Evolutionary conservation across 2,329 filamentous ascomycete genomes (phyloP).

Genomic region (Aspergillus sp.): DNA sequence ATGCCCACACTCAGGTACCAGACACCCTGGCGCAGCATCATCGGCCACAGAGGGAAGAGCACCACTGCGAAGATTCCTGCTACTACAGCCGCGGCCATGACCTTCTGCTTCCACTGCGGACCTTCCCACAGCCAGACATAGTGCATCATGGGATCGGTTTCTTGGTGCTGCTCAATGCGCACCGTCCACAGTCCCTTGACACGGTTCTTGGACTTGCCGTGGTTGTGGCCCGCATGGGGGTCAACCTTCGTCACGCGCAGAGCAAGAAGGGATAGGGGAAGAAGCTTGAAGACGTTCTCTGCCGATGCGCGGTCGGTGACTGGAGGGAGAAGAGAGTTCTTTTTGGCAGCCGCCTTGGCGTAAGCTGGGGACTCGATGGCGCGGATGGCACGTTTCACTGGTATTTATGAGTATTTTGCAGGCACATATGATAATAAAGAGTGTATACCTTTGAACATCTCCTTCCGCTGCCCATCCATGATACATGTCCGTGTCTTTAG

Average conservation of each 20-base stretch:
- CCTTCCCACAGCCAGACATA: constrained; percentile 98
- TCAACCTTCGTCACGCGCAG: constrained; percentile 85
- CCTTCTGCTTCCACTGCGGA: constrained; percentile 87
- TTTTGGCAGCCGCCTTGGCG: constrained; percentile 76
- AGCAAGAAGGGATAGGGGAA: constrained; percentile 91
- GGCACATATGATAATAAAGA: neutral
- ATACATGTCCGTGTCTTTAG: constrained; percentile 90
- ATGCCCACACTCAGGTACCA: constrained; percentile 97
- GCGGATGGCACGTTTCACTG: constrained; percentile 94
- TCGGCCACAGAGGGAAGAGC: constrained; percentile 94
- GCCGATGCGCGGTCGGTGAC: constrained; percentile 86
- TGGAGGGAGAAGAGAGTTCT: constrained; percentile 85
- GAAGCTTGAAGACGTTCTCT: constrained; percentile 91
- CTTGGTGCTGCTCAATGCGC: constrained; percentile 93
- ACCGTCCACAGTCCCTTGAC: constrained; percentile 97
- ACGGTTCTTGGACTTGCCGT: constrained; percentile 70
- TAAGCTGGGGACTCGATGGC: constrained; percentile 88
- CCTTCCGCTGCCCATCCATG: constrained; percentile 92
- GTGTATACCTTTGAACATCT: constrained; percentile 85
- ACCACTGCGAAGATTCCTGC: constrained; percentile 83
- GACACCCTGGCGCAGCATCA: constrained; percentile 85
- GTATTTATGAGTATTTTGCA: constrained; percentile 8
- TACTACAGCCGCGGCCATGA: constrained; percentile 83
- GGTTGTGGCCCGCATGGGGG: constrained; percentile 72
- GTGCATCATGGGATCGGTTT: constrained; percentile 68